These are phyloP conservation scores for Eucalyptus curtisii DNA, from an alignment of 345 rosid species.

Conservation along the genomic window DNA sequence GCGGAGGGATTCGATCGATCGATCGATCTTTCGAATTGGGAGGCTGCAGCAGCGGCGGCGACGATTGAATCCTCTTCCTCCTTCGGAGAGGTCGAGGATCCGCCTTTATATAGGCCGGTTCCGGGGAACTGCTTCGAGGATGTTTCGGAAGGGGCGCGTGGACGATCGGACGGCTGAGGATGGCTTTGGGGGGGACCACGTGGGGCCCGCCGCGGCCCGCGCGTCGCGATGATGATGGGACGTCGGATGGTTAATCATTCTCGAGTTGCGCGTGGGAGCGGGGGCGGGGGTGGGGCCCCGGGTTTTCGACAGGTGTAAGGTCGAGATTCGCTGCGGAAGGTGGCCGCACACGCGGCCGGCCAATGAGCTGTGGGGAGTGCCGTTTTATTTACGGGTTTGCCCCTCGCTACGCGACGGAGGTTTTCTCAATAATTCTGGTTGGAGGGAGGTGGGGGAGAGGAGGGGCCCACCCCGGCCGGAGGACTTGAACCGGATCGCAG, in stretches of 20 bases:
- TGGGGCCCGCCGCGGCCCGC: neutral
- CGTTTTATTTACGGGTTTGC: neutral
- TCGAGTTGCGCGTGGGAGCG: neutral
- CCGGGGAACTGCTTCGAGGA: neutral
- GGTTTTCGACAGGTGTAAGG: neutral
- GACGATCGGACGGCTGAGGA: neutral
- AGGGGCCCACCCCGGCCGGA: neutral
- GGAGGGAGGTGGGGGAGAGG: rapidly evolving
- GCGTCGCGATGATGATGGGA: neutral
- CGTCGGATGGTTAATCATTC: neutral
- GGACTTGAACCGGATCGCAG: neutral
- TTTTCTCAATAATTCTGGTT: neutral
- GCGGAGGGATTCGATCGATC: neutral
- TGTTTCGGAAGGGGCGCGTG: neutral
- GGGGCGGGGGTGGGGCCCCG: neutral
- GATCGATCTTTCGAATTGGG: neutral
- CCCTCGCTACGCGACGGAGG: neutral
- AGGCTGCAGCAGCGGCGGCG: neutral
- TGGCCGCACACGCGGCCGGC: neutral
- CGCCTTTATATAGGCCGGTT: neutral
- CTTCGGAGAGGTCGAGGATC: too few relatives aligned
- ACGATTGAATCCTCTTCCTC: neutral
- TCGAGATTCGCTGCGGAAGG: neutral
- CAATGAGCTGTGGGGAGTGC: neutral
- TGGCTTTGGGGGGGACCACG: neutral